Evolutionary conservation across 495 filamentous ascomycete genomes (phyloP).

Genomic region (Friedmanniomyces simplex): DNA sequence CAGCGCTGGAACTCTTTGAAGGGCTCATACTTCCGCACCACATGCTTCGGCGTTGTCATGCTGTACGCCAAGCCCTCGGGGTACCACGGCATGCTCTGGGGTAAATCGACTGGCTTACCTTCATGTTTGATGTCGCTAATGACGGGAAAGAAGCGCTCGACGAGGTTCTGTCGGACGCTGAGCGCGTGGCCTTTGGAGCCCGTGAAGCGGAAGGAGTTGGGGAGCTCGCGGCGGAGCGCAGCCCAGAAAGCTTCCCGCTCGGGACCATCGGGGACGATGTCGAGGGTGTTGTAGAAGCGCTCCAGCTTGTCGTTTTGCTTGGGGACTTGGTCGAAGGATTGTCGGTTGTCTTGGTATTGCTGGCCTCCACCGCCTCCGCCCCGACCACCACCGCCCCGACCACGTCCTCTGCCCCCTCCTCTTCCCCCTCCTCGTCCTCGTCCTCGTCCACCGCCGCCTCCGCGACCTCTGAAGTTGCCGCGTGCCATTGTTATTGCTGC

Average conservation of each 20-base stretch:
- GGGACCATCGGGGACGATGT: constrained; percentile 53
- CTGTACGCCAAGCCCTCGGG: constrained; percentile 88
- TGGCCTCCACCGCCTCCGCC: constrained; percentile 11
- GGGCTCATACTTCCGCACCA: constrained; percentile 79
- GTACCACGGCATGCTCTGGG: constrained; percentile 74
- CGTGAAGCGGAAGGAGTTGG: constrained; percentile 93
- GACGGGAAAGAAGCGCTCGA: constrained; percentile 79
- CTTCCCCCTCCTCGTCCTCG: constrained; percentile 5
- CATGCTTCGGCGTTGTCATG: constrained; percentile 92
- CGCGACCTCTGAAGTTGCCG: constrained; percentile 6
- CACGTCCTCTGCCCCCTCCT: constrained; percentile 2
- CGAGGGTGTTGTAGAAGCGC: constrained; percentile 67
- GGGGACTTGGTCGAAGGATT: constrained; percentile 23
- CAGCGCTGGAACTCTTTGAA: constrained; percentile 96
- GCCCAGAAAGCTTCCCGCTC: constrained; percentile 76
- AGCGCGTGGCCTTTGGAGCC: constrained; percentile 87
- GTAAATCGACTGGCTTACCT: constrained; percentile 68
- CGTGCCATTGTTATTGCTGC: constrained; percentile 12
- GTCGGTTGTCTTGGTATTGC: constrained; percentile 13
- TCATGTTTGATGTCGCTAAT: constrained; percentile 73
- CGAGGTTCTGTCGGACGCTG: constrained; percentile 70
- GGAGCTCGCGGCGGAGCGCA: constrained; percentile 66
- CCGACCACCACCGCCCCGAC: constrained; percentile 9
- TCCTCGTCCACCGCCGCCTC: constrained; percentile 6
- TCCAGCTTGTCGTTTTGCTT: constrained; percentile 71